These are phyloP conservation scores for Alternaria gansuensis DNA, from an alignment of 2,329 filamentous ascomycete species.

Conservation along the genomic window DNA sequence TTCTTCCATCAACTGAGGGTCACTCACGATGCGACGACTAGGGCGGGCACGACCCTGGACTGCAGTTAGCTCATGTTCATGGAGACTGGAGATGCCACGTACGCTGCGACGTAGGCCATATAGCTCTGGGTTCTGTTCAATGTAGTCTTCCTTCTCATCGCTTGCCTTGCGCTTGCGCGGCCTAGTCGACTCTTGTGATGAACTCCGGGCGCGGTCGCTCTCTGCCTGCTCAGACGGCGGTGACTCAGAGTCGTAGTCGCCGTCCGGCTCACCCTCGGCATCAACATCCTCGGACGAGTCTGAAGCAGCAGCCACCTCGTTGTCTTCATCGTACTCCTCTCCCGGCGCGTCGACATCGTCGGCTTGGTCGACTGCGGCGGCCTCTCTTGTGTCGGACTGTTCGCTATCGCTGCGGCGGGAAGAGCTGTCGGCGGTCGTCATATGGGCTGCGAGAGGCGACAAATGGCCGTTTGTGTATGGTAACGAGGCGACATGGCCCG, in stretches of 20 bases:
- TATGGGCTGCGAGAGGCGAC: constrained; percentile 63
- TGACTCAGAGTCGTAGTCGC: constrained; percentile 77
- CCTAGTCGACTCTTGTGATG: constrained; percentile 75
- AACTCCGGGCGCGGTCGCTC: constrained; percentile 66
- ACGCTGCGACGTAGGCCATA: constrained; percentile 95
- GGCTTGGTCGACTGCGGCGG: constrained; percentile 55
- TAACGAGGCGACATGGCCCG: constrained; percentile 69
- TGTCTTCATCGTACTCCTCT: constrained; percentile 54
- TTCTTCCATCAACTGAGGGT: constrained; percentile 22
- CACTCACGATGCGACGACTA: constrained; percentile 67
- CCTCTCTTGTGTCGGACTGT: constrained; percentile 74
- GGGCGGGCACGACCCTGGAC: constrained; percentile 67
- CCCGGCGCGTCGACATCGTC: constrained; percentile 54
- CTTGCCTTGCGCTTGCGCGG: constrained; percentile 71
- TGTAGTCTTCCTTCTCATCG: constrained; percentile 81
- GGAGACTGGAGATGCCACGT: constrained; percentile 53
- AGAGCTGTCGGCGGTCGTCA: constrained; percentile 55
- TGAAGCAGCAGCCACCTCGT: constrained; percentile 56
- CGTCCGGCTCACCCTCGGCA: constrained; percentile 63
- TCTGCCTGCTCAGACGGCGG: constrained; percentile 54
- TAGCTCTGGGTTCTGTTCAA: constrained; percentile 89
- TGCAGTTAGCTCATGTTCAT: constrained; percentile 45
- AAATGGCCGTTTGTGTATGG: constrained; percentile 73
- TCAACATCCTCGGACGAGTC: constrained; percentile 61
- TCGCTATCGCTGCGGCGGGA: constrained; percentile 75